Conservation (phyloP, 352 stramenopile genomes). For the Pythium utonaiense region DNA sequence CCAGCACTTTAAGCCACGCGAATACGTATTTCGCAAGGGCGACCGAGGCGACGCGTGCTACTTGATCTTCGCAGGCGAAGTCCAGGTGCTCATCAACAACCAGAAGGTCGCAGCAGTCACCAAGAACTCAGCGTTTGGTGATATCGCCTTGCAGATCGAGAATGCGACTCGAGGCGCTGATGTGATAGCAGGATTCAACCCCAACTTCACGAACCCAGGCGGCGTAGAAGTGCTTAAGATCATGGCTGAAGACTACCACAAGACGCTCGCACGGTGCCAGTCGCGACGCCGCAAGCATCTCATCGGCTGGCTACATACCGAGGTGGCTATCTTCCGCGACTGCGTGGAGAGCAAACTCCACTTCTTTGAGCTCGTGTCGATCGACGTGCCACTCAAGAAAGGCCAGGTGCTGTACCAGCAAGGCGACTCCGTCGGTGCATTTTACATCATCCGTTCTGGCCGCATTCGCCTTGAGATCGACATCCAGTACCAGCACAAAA, state of each 20-base stretch:
- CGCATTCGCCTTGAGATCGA: conserved; percentile 57
- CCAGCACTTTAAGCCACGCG: conserved; percentile 39
- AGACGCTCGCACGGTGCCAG: conserved; percentile 61
- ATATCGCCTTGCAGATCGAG: conserved; percentile 68
- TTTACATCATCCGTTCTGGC: conserved; percentile 65
- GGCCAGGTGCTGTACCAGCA: conserved; percentile 59
- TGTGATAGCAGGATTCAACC: conserved; percentile 34
- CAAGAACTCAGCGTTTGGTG: conserved; percentile 62
- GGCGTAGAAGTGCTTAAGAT: conserved; percentile 66
- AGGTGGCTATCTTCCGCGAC: conserved; percentile 63
- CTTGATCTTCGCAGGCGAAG: conserved; percentile 54
- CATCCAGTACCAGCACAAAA: conserved; percentile 64
- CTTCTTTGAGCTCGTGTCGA: conserved; percentile 75
- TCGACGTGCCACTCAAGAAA: conserved; percentile 59
- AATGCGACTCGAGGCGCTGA: conserved; percentile 71
- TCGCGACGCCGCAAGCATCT: conserved; percentile 60
- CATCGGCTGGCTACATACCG: conserved; percentile 62
- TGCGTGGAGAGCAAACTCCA: conserved; percentile 74
- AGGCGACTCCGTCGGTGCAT: conserved; percentile 54
- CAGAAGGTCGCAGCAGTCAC: conserved; percentile 50
- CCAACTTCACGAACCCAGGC: not conserved
- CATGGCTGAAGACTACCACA: conserved; percentile 68
- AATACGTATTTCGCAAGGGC: conserved; percentile 62
- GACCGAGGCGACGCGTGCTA: conserved; percentile 67
- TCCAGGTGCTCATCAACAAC: conserved; percentile 62